phyloP scores from a whole-genome alignment of 176 grass and related monocot genomes.

The Carex parvula region DNA sequence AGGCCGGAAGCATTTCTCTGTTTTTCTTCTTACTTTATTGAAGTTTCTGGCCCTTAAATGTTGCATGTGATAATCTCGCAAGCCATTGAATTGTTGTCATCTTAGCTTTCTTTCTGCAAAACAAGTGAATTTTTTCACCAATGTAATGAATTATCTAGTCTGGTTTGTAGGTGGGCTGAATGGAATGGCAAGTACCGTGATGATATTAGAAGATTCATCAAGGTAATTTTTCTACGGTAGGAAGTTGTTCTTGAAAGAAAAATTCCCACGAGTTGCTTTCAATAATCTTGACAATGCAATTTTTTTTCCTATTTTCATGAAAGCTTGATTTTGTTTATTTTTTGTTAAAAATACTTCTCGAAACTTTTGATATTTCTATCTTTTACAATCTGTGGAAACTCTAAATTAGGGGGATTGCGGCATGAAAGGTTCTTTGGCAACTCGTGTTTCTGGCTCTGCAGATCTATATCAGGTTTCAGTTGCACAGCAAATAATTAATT shows the following conservation, averaged over 20 bases:
- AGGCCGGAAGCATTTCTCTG: background rate
- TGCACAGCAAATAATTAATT: conserved; percentile 13
- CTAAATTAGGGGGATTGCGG: conserved; percentile 66
- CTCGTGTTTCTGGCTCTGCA: conserved; percentile 90
- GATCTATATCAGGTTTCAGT: conserved; percentile 78
- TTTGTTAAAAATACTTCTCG: background rate
- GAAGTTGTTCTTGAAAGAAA: background rate
- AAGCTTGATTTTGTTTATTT: background rate
- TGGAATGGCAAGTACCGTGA: conserved; percentile 97
- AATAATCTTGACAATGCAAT: background rate
- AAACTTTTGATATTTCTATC: background rate
- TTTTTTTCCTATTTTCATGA: background rate
- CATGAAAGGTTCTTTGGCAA: conserved; percentile 87
- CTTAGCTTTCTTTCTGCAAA: background rate
- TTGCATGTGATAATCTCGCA: background rate
- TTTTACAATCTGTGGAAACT: conserved; percentile 26
- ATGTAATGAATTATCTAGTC: background rate
- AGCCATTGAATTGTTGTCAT: background rate
- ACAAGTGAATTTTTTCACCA: background rate
- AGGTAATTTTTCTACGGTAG: conserved; percentile 36
- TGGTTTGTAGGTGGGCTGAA: conserved; percentile 80
- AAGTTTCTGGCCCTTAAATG: background rate
- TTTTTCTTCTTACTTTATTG: background rate
- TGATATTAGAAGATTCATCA: conserved; percentile 86
- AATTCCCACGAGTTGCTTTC: background rate